Evolutionary conservation across 164 flowering plant genomes (phyloP).

Genomic region (Aristolochia fimbriata): DNA sequence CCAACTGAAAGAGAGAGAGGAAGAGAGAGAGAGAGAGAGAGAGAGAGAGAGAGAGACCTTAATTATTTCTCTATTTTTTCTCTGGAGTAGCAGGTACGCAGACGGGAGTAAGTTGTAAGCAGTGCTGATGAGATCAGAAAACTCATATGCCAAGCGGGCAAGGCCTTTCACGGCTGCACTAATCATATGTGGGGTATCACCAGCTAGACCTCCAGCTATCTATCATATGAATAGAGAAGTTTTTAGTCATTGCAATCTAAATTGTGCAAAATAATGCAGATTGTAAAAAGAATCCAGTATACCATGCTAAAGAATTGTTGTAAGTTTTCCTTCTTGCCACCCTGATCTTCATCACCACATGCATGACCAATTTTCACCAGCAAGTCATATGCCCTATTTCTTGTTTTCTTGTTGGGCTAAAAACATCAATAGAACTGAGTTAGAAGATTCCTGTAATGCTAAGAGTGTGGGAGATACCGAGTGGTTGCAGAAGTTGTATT

Average conservation of each 20-base stretch:
- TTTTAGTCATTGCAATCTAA: neutral
- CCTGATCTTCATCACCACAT: slow-evolving; percentile 74
- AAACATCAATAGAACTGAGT: neutral
- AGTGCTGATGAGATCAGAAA: slow-evolving; percentile 69
- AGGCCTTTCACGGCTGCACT: slow-evolving; percentile 92
- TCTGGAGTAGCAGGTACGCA: slow-evolving; percentile 60
- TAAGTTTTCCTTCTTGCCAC: slow-evolving; percentile 66
- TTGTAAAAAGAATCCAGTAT: too few species aligned
- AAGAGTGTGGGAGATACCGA: too few species aligned
- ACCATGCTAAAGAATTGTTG: slow-evolving; percentile 67
- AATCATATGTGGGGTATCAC: slow-evolving; percentile 93
- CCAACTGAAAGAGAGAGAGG: neutral
- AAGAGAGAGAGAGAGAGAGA: slow-evolving; percentile 1
- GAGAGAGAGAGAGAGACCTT: slow-evolving; percentile 36
- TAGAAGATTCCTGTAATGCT: neutral
- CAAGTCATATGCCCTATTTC: slow-evolving; percentile 92
- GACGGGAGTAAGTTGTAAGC: slow-evolving; percentile 75
- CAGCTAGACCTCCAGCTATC: slow-evolving; percentile 90
- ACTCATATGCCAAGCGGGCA: slow-evolving; percentile 98
- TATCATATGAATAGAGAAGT: slow-evolving; percentile 16
- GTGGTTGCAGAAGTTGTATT: too few species aligned
- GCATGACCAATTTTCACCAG: slow-evolving; percentile 93
- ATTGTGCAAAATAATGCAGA: too few species aligned
- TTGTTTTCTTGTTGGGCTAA: slow-evolving; percentile 87
- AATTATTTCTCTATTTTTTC: slow-evolving; percentile 77